Evolutionary conservation across 2,329 filamentous ascomycete species (phyloP), one percentile per base, ranked within the genome.

Genomic region (Aphanocladium album): DNA sequence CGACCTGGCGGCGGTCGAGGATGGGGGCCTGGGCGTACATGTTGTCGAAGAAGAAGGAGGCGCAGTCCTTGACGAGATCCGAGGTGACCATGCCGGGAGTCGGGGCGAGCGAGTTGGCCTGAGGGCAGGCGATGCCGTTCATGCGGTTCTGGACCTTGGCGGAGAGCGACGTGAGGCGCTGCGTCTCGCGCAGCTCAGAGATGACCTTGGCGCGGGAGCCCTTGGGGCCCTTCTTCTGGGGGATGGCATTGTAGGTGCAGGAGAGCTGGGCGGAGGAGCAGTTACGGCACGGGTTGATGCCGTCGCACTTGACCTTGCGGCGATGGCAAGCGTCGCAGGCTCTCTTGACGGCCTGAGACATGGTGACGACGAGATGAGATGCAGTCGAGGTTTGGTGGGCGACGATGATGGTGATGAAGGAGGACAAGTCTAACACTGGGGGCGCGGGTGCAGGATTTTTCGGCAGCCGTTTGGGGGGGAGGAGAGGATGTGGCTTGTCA

Each of bases 141-240:
- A 86, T 74, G 65, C 83, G 80, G 68, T 80, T 83, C 66, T 87
- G 83, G 17, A 86, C 80, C 70, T 84, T 86, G 64, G 81, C 81
- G 0, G 83, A 83, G 23, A 88, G 80, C 62, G 83, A 87, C 19
- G 84, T 86, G 70, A 87, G 84, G 66, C 85, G 82, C 68, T 90
- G 87, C 0, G 80, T 88, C 68, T 88, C 86, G 65, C 88, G 83
- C 63, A 91, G 72, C 69, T 90, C 87, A 69, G 86, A 89, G 72
- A 91, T 89, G 62, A 91, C 87, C 73, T 90, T 91, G 55, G 89
- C 89, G 63, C 87, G 79, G 35, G 86, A 89, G 65, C 88, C 88
- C 74, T 90, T 90, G 47, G 88, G 88, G 1, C 88, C 88, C 72
- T 90, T 90, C 76, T 90, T 90, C 75, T 89, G 88, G 1, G 87